Evolutionary conservation across 2,329 filamentous ascomycete species (phyloP).

Genomic region (Fusarium tjaetaba): DNA sequence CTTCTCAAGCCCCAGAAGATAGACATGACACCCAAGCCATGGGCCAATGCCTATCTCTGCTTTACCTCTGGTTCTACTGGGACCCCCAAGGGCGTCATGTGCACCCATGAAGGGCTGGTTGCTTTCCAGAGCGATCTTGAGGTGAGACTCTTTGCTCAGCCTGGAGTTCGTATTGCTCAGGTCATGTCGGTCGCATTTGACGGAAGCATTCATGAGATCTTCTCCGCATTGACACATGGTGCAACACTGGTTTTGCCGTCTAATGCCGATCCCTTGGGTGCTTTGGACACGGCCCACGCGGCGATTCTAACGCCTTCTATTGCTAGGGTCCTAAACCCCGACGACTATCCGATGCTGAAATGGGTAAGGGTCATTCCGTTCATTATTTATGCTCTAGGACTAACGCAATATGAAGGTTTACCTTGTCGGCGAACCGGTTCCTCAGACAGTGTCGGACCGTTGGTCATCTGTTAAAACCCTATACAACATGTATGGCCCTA

Average conservation of each 20-base stretch:
- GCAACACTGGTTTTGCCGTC: not conserved
- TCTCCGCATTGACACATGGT: not conserved
- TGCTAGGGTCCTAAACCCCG: not conserved
- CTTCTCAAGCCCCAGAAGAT: not conserved
- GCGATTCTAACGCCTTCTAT: not conserved
- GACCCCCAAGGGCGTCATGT: not conserved
- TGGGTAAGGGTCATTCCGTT: not conserved
- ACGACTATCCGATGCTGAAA: not conserved
- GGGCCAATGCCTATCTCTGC: not conserved
- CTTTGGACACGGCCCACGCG: not conserved
- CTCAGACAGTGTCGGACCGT: not conserved
- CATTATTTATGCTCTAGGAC: accelerated
- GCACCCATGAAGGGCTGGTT: not conserved
- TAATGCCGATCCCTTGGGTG: not conserved
- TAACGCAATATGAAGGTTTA: not conserved
- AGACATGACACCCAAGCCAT: not conserved
- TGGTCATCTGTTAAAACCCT: not conserved
- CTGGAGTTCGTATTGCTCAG: not conserved
- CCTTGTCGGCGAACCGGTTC: not conserved
- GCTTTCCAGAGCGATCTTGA: not conserved
- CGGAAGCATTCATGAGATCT: not conserved
- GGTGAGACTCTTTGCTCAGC: not conserved
- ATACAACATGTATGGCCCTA: not conserved
- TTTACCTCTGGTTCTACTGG: not conserved
- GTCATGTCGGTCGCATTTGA: not conserved